phyloP scores from a whole-genome alignment of 2,329 filamentous ascomycete species.

The Fusarium temperatum region DNA sequence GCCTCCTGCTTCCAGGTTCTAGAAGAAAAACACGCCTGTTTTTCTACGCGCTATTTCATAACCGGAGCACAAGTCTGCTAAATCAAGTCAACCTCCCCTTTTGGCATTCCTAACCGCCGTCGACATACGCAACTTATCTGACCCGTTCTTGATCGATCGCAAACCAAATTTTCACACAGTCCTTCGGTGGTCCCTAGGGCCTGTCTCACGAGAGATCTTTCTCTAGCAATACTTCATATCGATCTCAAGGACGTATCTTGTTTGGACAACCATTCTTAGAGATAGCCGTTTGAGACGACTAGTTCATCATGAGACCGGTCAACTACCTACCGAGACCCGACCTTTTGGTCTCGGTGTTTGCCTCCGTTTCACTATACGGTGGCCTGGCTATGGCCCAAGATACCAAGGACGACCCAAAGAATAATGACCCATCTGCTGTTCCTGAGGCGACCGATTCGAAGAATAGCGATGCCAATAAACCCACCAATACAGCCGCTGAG shows the following conservation, averaged over 20 bases:
- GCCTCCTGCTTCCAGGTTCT: background rate
- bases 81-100: slow-evolving; percentile 11
- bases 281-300: background rate
- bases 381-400: slow-evolving; percentile 47
- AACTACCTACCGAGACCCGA: slow-evolving; percentile 40
- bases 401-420: slow-evolving; percentile 30
- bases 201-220: background rate
- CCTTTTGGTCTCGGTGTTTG: slow-evolving; percentile 42
- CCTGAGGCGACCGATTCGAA: slow-evolving; percentile 29
- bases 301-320: slow-evolving; percentile 41
- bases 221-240: background rate
- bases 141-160: slow-evolving; percentile 3
- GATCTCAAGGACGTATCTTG: background rate
- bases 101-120: slow-evolving; percentile 26
- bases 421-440: slow-evolving; percentile 23
- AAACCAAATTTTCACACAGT: background rate
- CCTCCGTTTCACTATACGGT: slow-evolving; percentile 43
- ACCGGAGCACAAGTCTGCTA: background rate
- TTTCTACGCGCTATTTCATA: slow-evolving; percentile 8
- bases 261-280: slow-evolving; percentile 3
- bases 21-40: background rate
- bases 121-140: slow-evolving; percentile 12
- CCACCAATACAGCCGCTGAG: slow-evolving; percentile 7
- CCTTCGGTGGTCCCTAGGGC: background rate
- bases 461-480: slow-evolving; percentile 14